Base-by-base conservation (phyloP, 2,329 filamentous ascomycete genomes). In the Ophiobolus disseminans region DNA sequence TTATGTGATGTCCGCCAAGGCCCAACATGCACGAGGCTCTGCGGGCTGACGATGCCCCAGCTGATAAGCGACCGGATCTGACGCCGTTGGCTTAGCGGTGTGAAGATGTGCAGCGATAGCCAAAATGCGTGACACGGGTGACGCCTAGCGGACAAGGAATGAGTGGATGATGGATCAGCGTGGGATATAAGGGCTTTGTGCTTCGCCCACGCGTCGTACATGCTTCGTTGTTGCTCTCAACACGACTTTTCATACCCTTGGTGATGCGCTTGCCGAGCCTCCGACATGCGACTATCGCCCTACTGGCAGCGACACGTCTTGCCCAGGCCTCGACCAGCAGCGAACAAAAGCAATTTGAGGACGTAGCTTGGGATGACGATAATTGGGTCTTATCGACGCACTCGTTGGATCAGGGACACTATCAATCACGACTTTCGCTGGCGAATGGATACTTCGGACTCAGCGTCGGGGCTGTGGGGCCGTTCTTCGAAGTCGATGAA, bases 401-500 rank as follows among this genome's bases (percentile, higher is more conserved):
- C 9, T 66, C 69, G 8, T 69, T 86, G 11, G 79, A 84, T 50
- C 80, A 79, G 69, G 82, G 83, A 22, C 78, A 84, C 58, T 84
- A 82, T 58, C 82, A 87, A 62, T 80, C 82, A 3, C 83, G 85
- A 34, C 78, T 83, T 44, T 67, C 69, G 8, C 63, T 73, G 16
- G 60, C 70, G 4, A 87, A 87, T 65, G 85, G 85, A 16, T 88
- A 88, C 56, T 66, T 87, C 5, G 85, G 85, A 7, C 84, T 86
- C 62, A 85, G 81, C 53, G 76, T 87, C 21, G 84, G 84, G 19
- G 80, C 83, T n/a, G 75, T 79, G 6, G 85, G 85, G 0, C 85
- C 84, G 0, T 74, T 87, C 63, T 86, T 86, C 63, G 84, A 86
- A 58, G 69, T 80, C 20, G 83, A 86, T 56, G 64, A 62, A 9